Percentiles rank a stretch among this genome's conserved stretches.
Evolutionary conservation across 768 basidiomycete genomes (phyloP).

Genomic region (Lactifluus subvellereus): DNA sequence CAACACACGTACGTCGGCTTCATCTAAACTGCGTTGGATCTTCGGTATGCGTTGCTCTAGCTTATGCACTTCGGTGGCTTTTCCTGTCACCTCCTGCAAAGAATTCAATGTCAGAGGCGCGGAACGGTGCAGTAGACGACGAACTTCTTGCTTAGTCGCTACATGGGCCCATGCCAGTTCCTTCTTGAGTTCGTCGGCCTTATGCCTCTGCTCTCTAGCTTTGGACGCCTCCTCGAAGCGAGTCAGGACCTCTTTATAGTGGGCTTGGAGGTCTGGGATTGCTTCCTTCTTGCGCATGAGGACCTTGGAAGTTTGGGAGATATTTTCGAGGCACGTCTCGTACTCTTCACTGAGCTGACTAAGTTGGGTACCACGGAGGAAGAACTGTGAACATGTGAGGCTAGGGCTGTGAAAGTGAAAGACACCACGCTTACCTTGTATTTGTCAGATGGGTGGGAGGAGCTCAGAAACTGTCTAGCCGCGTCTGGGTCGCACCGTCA

Average conservation of each 20-base stretch:
- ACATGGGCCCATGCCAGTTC: constrained; percentile 90
- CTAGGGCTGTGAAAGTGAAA: background rate
- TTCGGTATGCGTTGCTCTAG: constrained; percentile 36
- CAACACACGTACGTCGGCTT: constrained; percentile 35
- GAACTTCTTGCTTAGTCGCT: constrained; percentile 56
- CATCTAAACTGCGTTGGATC: constrained; percentile 36
- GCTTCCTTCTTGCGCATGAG: constrained; percentile 68
- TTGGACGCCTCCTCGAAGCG: constrained; percentile 70
- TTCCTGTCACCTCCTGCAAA: constrained; percentile 40
- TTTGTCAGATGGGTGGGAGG: constrained; percentile 75
- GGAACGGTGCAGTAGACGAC: constrained; percentile 24
- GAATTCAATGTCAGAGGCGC: background rate
- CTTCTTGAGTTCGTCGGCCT: constrained; percentile 63
- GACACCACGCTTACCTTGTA: constrained; percentile 58
- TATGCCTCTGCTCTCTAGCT: constrained; percentile 63
- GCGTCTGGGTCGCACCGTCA: constrained; percentile 10
- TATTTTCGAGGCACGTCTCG: constrained; percentile 65
- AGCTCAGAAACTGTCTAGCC: constrained; percentile 66
- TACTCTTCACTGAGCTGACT: constrained; percentile 86
- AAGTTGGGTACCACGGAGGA: constrained; percentile 89
- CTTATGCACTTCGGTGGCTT: constrained; percentile 39
- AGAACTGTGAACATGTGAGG: constrained; percentile 54
- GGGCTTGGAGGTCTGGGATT: constrained; percentile 66
- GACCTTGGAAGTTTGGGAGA: constrained; percentile 58
- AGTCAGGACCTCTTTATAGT: constrained; percentile 48